Percentiles rank a stretch among this genome's conserved stretches.
Conservation (phyloP, 495 filamentous ascomycete species). For the Trichocladium antarcticum region DNA sequence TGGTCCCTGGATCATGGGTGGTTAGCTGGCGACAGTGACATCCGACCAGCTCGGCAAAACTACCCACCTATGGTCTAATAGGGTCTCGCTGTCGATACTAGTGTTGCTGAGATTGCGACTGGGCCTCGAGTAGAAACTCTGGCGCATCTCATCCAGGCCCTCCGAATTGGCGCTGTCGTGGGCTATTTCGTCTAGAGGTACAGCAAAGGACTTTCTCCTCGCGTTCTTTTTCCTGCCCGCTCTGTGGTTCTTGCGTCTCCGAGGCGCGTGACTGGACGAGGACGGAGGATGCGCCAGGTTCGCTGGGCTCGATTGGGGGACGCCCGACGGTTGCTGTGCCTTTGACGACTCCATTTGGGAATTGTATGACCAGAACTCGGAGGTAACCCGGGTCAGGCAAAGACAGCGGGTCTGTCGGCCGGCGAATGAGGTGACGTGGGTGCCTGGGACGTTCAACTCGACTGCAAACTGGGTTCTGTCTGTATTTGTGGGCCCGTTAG, state of each 20-base stretch:
- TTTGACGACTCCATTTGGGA: neutral
- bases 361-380: neutral
- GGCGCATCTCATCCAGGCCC: slow-evolving; percentile 23
- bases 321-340: neutral
- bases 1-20: slow-evolving; percentile 45
- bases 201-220: slow-evolving; percentile 54
- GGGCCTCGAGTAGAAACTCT: slow-evolving; percentile 48
- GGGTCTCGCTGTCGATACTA: slow-evolving; percentile 68
- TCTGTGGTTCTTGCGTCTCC: slow-evolving; percentile 33
- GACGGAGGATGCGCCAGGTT: slow-evolving; percentile 1
- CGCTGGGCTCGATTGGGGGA: neutral
- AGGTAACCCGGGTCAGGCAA: neutral
- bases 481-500: neutral
- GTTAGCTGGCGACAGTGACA: slow-evolving; percentile 4
- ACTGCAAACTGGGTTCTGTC: neutral
- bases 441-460: neutral
- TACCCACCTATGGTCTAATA: slow-evolving; percentile 66
- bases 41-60: neutral
- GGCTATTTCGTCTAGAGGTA: slow-evolving; percentile 36
- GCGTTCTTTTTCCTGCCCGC: slow-evolving; percentile 50
- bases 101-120: slow-evolving; percentile 57
- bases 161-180: slow-evolving; percentile 28
- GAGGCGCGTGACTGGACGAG: slow-evolving; percentile 7
- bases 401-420: neutral
- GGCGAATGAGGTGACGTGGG: neutral